Conservation (phyloP, 139 green algal genomes). For the Chlorella sp. region DNA sequence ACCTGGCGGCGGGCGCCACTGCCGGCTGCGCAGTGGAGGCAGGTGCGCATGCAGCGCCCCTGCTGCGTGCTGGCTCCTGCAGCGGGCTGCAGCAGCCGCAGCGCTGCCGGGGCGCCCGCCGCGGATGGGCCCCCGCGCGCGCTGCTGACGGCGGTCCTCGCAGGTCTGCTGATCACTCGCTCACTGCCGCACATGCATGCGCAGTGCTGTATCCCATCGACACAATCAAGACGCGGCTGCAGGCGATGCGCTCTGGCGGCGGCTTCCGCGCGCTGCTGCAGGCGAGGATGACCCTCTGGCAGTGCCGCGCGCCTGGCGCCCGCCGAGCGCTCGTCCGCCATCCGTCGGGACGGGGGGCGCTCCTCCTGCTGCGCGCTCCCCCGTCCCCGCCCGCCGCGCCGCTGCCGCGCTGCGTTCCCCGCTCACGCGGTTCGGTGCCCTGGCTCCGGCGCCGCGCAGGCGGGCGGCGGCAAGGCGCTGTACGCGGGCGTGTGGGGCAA, state of each 20-base stretch:
- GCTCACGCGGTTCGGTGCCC: too few relatives aligned
- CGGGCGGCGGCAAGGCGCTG: constrained; percentile 79
- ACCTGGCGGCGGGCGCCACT: constrained; percentile 81
- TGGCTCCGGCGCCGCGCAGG: too few relatives aligned
- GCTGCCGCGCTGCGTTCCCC: too few relatives aligned
- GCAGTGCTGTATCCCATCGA: constrained; percentile 96
- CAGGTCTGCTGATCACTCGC: not conserved
- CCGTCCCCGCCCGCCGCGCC: too few relatives aligned
- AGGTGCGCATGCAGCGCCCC: constrained; percentile 44
- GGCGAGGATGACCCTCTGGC: too few relatives aligned
- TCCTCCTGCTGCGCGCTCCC: too few relatives aligned
- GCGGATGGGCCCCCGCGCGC: too few relatives aligned
- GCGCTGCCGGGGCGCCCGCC: too few relatives aligned
- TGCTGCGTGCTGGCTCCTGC: not conserved
- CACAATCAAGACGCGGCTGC: constrained; percentile 98
- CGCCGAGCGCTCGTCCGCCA: too few relatives aligned
- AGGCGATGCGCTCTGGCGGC: constrained; percentile 82
- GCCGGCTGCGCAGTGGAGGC: constrained; percentile 85
- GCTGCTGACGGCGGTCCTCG: not conserved
- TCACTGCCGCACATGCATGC: not conserved
- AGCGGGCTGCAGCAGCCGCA: not conserved
- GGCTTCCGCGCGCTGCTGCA: constrained; percentile 74
- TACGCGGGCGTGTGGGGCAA: constrained; percentile 90
- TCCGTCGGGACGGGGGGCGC: too few relatives aligned
- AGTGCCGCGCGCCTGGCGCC: too few relatives aligned